These are phyloP conservation scores for Bryopsis sp. DNA, from an alignment of 139 green algal species.

Conservation along the genomic window DNA sequence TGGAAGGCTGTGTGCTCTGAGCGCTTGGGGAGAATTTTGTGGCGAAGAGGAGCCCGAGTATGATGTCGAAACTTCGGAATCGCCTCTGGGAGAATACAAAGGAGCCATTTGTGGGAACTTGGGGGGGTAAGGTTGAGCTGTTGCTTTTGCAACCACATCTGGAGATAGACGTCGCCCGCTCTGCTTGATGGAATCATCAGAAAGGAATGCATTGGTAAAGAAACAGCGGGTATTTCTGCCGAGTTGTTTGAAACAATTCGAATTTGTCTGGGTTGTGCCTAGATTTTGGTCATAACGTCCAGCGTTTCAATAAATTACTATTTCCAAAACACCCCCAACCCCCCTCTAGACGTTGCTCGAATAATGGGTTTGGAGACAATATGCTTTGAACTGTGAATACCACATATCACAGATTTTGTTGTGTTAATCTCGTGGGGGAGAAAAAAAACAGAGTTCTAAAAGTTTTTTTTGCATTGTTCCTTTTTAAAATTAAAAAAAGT, in stretches of 20 bases:
- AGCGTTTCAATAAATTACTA: too few species aligned
- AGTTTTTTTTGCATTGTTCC: background rate
- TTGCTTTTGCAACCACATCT: background rate
- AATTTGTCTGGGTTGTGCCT: too few species aligned
- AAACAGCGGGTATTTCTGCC: background rate
- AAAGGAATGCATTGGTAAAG: too few species aligned
- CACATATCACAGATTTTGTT: background rate
- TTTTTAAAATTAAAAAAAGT: too few species aligned
- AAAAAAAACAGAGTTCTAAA: background rate
- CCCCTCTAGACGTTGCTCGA: background rate
- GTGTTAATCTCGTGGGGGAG: background rate
- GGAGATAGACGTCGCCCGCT: background rate
- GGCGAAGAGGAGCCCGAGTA: conserved; percentile 2
- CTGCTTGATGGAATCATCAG: too few species aligned
- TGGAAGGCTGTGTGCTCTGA: conserved; percentile 9
- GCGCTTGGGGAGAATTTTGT: background rate
- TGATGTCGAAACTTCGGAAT: background rate
- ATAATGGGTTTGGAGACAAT: background rate
- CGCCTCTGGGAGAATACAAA: background rate
- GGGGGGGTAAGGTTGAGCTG: background rate
- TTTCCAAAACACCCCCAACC: background rate
- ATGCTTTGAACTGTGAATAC: background rate
- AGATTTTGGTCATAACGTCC: too few species aligned
- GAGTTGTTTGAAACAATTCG: too few species aligned
- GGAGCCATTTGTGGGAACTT: background rate